phyloP scores from a whole-genome alignment of 257 asterid genomes.

The Solanum bukasovii region DNA sequence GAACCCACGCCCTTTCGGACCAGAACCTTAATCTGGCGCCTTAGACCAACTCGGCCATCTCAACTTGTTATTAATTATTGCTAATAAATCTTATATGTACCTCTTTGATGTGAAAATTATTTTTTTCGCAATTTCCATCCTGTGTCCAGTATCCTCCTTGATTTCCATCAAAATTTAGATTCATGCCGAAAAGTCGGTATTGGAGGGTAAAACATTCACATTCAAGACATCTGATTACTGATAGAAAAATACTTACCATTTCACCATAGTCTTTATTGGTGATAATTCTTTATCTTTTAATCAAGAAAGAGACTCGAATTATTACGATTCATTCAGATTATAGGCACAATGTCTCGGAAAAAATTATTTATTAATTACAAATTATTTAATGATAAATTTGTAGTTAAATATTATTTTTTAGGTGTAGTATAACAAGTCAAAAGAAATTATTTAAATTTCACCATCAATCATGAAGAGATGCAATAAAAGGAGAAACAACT shows the following conservation, averaged over 20 bases:
- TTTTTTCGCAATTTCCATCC: background rate
- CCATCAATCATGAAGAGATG: background rate
- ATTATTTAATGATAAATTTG: background rate
- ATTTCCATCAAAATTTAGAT: background rate
- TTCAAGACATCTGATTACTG: background rate
- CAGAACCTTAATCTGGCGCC: constrained; percentile 99
- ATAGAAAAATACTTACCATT: background rate
- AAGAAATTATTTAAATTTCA: background rate
- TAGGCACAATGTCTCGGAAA: background rate
- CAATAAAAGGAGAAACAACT: background rate
- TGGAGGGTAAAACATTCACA: background rate
- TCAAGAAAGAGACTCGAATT: background rate
- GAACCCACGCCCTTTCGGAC: constrained; percentile 99
- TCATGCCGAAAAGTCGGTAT: rapidly evolving
- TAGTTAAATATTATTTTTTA: background rate
- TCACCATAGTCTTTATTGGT: background rate
- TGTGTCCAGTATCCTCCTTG: background rate
- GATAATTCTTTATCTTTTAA: background rate
- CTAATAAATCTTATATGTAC: background rate
- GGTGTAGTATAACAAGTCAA: background rate
- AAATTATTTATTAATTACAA: background rate
- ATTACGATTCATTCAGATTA: background rate
- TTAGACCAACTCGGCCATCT: constrained; percentile 99
- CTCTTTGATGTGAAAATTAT: background rate
- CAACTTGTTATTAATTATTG: constrained; percentile 16